Evolutionary conservation across 306 rosid genomes (phyloP), one percentile per base, ranked within the genome.

Genomic region (Pyrus pyrifolia): DNA sequence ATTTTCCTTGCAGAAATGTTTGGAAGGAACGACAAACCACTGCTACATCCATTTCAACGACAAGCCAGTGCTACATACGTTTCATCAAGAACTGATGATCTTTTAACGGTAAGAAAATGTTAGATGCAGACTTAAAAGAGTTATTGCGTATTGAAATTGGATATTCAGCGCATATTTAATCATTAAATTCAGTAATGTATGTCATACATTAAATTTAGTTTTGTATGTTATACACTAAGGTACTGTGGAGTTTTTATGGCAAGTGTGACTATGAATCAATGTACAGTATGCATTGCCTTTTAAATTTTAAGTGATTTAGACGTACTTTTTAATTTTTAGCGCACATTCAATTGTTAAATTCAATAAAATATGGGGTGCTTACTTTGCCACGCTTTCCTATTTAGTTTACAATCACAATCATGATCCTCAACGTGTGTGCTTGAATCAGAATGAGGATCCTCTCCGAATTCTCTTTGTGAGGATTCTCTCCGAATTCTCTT

Each of bases 391-490:
- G 29, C 11, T 11, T 31, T 38, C 60, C 33, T 68, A 15, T 77
- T 49, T 77, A 78, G 86, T 74, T 83, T 83, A 58, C 60, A 62
- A 33, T 58, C 45, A 42, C 45, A 42, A 42, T 8, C 71, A 72
- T 80, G 65, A 71, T 74, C 83, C 52, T 55, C 29, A 66, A 30
- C 15, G 44, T 15, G 3, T 11, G 65, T 62, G 81, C 40, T n/a
- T 53, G n/a, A 65, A 35, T 35, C 1, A 6, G 8, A 35, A 6
- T 35, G 40, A 35, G 40, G 8, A 35, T 35, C 8, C 38, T 33
- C 35, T 33, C 0, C 1, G 35, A 1, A 33, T 33, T 0, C 6
- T 33, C 35, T 33, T 33, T 31, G 1, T 31, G 35, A 31, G 6
- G 35, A 31, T 31, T 0, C 35, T 31, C 35, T 31, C 1, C 0